Evolutionary conservation across 495 filamentous ascomycete genomes (phyloP).

Genomic region (Friedmanniomyces simplex): DNA sequence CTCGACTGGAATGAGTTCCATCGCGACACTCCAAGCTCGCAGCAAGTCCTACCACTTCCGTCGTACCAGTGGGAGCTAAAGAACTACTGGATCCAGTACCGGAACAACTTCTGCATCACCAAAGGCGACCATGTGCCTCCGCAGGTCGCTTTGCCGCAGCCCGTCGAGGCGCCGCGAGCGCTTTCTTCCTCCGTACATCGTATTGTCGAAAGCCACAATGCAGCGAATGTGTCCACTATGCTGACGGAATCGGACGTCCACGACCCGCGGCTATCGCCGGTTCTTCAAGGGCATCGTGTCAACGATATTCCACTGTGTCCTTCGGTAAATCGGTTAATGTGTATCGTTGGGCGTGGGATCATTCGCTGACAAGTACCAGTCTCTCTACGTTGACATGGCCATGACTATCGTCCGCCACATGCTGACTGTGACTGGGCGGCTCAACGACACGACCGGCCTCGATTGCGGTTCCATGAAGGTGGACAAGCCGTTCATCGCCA

Average conservation of each 20-base stretch:
- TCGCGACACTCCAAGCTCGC: constrained; percentile 10
- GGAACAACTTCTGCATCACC: constrained; percentile 22
- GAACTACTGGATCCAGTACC: constrained; percentile 75
- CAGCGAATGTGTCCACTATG: neutral
- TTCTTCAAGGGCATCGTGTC: constrained; percentile 5
- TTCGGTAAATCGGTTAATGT: neutral
- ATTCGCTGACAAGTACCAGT: neutral
- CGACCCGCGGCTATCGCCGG: neutral
- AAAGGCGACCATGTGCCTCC: neutral
- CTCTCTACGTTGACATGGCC: constrained; percentile 11
- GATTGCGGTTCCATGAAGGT: constrained; percentile 57
- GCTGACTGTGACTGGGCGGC: constrained; percentile 25
- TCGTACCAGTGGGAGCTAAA: constrained; percentile 70
- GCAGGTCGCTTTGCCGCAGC: neutral
- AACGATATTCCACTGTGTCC: constrained; percentile 4
- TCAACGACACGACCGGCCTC: constrained; percentile 42
- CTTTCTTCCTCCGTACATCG: constrained; percentile 8
- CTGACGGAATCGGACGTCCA: constrained; percentile 9
- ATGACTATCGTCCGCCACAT: constrained; percentile 1
- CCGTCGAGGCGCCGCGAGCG: neutral
- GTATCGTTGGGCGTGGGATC: neutral
- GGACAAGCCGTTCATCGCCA: constrained; percentile 59
- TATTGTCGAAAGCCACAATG: constrained; percentile 1
- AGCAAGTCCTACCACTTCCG: constrained; percentile 39
- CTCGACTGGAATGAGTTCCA: constrained; percentile 21